These are phyloP conservation scores for Leavenworthia alabamica DNA, from an alignment of 345 rosid genomes.

Conservation along the genomic window DNA sequence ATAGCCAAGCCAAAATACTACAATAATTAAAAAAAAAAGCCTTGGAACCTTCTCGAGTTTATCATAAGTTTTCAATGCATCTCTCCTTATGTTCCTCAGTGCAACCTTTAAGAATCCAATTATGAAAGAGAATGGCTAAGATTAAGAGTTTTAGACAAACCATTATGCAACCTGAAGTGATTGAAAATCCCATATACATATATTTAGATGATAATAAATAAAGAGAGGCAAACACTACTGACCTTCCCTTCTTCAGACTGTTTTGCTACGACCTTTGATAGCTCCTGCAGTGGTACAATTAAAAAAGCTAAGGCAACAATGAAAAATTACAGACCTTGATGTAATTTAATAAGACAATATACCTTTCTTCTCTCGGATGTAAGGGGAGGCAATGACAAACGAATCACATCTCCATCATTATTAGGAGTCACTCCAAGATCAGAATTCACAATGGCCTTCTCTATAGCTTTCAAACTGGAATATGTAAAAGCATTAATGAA, in stretches of 20 bases:
- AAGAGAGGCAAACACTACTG: slow-evolving; percentile 8
- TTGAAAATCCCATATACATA: neutral
- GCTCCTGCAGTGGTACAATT: slow-evolving; percentile 46
- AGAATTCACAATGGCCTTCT: slow-evolving; percentile 87
- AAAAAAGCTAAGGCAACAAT: neutral
- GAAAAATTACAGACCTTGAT: neutral
- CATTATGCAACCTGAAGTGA: neutral
- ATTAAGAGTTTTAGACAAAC: neutral
- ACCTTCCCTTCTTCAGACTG: slow-evolving; percentile 97
- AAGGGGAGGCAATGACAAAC: slow-evolving; percentile 75
- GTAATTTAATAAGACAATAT: neutral
- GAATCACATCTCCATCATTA: slow-evolving; percentile 89
- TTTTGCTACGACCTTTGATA: slow-evolving; percentile 81
- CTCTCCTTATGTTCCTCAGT: slow-evolving; percentile 88
- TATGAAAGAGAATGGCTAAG: neutral
- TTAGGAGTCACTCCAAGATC: slow-evolving; percentile 85
- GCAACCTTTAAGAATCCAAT: slow-evolving; percentile 53
- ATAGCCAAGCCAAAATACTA: slow-evolving; percentile 1
- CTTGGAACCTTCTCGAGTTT: slow-evolving; percentile 77
- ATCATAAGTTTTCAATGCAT: slow-evolving; percentile 81
- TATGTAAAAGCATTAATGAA: neutral
- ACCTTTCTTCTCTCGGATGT: slow-evolving; percentile 95
- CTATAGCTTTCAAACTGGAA: slow-evolving; percentile 76
- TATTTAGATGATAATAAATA: neutral
- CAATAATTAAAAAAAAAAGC: neutral